Percentiles rank a stretch among this genome's conserved stretches.
phyloP scores from a whole-genome alignment of 192 early-diverging fungal genomes.

The Helicostylum pulchrum region DNA sequence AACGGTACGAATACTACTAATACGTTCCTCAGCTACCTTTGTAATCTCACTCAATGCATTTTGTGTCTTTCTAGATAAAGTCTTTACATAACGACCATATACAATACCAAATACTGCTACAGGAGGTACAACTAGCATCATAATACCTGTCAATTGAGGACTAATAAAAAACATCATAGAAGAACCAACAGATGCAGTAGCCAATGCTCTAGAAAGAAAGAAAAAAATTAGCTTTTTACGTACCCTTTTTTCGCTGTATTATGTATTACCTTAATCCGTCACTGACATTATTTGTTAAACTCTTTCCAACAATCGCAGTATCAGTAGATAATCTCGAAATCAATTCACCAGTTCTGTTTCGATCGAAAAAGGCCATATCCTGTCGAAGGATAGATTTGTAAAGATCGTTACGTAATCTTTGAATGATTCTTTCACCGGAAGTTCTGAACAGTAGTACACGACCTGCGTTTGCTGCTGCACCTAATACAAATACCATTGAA shows the following conservation, averaged over 20 bases:
- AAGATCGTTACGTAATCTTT: constrained; percentile 52
- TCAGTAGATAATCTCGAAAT: constrained; percentile 76
- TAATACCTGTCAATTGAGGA: constrained; percentile 62
- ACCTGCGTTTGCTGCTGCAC: constrained; percentile 39
- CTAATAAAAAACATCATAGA: constrained; percentile 70
- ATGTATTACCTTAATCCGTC: constrained; percentile 59
- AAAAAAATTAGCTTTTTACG: background rate
- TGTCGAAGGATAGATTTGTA: constrained; percentile 78
- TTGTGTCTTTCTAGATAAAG: constrained; percentile 59
- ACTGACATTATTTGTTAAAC: constrained; percentile 69
- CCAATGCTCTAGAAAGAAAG: constrained; percentile 33
- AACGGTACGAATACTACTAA: constrained; percentile 83
- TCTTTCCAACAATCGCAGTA: constrained; percentile 71
- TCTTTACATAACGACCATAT: constrained; percentile 65
- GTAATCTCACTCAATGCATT: constrained; percentile 64
- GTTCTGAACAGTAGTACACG: constrained; percentile 58
- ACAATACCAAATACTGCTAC: constrained; percentile 65
- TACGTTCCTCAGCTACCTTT: constrained; percentile 79
- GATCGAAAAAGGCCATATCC: constrained; percentile 87
- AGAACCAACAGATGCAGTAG: constrained; percentile 56
- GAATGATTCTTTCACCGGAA: constrained; percentile 70
- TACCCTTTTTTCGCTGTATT: background rate
- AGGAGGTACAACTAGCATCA: constrained; percentile 73
- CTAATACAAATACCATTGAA: constrained; percentile 35
- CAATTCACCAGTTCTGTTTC: constrained; percentile 75